phyloP scores from a whole-genome alignment of 164 flowering plant species.

The Vitis labrusca region DNA sequence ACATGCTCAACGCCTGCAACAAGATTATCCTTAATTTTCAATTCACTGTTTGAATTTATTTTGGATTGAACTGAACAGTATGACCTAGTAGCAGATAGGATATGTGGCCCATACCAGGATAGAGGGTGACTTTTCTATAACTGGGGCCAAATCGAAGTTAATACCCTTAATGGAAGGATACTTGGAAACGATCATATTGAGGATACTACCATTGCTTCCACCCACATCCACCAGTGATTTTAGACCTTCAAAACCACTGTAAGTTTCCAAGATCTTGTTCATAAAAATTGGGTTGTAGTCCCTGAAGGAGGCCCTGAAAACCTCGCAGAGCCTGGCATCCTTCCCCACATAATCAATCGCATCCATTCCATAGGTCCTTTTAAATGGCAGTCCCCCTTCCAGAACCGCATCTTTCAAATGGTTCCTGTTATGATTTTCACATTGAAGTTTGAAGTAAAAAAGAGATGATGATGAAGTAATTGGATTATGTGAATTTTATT shows the following conservation, averaged over 20 bases:
- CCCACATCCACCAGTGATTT: constrained; percentile 37
- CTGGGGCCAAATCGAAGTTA: constrained; percentile 32
- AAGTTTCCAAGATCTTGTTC: constrained; percentile 23
- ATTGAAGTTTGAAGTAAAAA: too few species aligned
- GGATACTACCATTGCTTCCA: constrained; percentile 28
- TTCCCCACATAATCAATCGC: constrained; percentile 15
- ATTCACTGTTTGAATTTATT: too few species aligned
- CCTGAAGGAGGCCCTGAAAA: constrained; percentile 19
- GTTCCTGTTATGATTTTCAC: constrained; percentile 18
- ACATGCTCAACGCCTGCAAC: constrained; percentile 21
- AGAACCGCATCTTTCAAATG: constrained; percentile 31
- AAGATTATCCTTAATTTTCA: neutral
- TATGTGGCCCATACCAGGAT: constrained; percentile 15
- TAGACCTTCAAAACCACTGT: constrained; percentile 33
- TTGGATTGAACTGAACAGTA: too few species aligned
- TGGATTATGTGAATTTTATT: neutral
- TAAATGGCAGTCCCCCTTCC: constrained; percentile 31
- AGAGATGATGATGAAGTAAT: too few species aligned
- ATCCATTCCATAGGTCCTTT: constrained; percentile 23
- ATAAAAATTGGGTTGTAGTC: constrained; percentile 13
- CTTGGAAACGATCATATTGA: constrained; percentile 30
- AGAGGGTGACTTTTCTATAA: constrained; percentile 22
- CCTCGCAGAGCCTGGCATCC: constrained; percentile 16
- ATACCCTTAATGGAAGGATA: constrained; percentile 33
- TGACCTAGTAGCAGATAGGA: too few species aligned